Percentiles rank a stretch among this genome's conserved stretches.
Conservation (phyloP, 2,329 filamentous ascomycete genomes). For the Colletotrichum horii region DNA sequence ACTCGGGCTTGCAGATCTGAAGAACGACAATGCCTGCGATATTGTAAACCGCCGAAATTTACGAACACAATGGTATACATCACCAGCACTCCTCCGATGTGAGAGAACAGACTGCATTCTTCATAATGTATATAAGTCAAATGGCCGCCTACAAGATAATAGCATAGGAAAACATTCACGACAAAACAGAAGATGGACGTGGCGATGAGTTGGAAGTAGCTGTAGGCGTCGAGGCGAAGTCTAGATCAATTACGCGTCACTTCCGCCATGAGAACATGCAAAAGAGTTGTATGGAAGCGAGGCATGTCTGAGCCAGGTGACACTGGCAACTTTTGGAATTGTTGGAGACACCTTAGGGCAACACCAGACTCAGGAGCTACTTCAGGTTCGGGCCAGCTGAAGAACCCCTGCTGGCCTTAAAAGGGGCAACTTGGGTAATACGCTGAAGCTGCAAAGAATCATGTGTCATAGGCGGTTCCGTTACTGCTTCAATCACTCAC, state of each 20-base stretch:
- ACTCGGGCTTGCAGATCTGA: neutral
- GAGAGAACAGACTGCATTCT: neutral
- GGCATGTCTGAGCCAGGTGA: neutral
- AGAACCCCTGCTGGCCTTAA: neutral
- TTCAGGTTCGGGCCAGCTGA: neutral
- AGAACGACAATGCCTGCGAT: neutral
- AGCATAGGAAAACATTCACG: rapidly evolving
- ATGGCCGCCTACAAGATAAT: neutral
- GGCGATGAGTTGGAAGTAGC: rapidly evolving
- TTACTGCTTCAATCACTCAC: too few species aligned
- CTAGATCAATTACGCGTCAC: neutral
- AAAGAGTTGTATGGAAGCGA: neutral
- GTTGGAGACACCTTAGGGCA: neutral
- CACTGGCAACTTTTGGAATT: rapidly evolving
- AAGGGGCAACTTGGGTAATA: neutral
- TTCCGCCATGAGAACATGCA: neutral
- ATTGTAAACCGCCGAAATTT: neutral
- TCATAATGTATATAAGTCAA: neutral
- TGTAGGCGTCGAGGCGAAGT: neutral
- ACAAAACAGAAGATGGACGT: neutral
- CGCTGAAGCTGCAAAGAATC: rapidly evolving
- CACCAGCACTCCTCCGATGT: neutral
- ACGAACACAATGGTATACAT: neutral
- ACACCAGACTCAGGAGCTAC: neutral
- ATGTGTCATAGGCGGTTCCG: too few species aligned